Base-by-base conservation (phyloP, 108 stramenopile species). In the Nitzschia inconspicua region DNA sequence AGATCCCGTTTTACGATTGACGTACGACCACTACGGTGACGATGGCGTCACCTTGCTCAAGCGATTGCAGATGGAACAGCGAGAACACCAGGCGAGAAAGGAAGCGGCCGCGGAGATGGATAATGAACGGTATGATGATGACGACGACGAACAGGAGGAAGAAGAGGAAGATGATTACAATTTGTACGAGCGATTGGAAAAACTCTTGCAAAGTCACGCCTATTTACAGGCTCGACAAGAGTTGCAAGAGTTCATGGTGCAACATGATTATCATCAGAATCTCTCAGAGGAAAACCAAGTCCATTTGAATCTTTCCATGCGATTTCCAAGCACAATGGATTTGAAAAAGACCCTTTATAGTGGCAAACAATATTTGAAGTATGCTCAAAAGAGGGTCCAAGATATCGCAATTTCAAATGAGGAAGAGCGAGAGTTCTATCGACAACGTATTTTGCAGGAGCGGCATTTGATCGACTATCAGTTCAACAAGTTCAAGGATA, bases 1-100 rank as follows among this genome's bases (percentile, higher is more conserved):
- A 4, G 82, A 83, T 64, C 78, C 82, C 11, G 75, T 83, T 4
- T 62, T 79, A 20, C 53, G 82, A 34, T 46, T 74, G 49, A 57
- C 68, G 2, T 83, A 83, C 59, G 82, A 83, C 52, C 18, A 68
- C 16, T 59, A 62, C 44, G 75, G 77, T 30, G 52, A 68, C 14
- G 44, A 65, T 22, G 77, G 73, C 7, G 78, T 79, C 2, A 40
- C 54, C 6, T 49, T 82, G 39, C 32, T 82, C n/a, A 53, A 52
- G 43, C 27, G 62, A 41, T 57, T 60, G 43, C 68, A 70, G 34
- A 70, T 77, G 37, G 56, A 70, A 54, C 30, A 27, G 2, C 22
- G 44, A 9, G 51, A 73, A 32, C 41, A 50, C 10, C 39, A 66
- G 40, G 54, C 40, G 34, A 50, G 69, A 19, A 35, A 43, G 41